These are phyloP conservation scores for Trichoderma gracile DNA, from an alignment of 2,329 filamentous ascomycete species.

Conservation along the genomic window DNA sequence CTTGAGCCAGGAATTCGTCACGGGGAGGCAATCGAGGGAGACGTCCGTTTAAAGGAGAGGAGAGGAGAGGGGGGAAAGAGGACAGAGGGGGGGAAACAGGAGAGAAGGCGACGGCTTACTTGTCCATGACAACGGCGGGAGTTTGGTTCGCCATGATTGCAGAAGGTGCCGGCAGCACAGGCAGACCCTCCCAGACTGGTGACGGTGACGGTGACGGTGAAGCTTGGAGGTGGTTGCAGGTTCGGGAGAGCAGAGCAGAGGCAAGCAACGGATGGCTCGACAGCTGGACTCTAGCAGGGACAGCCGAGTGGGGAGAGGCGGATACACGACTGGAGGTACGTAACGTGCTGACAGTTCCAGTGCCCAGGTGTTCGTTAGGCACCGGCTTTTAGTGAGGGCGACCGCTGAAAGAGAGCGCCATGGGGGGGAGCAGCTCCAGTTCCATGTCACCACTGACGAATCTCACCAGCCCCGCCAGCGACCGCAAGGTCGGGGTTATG, in stretches of 20 bases:
- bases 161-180: slow-evolving; percentile 32
- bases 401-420: slow-evolving; percentile 13
- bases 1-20: slow-evolving; percentile 13
- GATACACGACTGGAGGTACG: slow-evolving; percentile 18
- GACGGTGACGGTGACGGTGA: slow-evolving; percentile 14
- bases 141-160: slow-evolving; percentile 89
- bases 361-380: slow-evolving; percentile 1
- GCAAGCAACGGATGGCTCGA: slow-evolving; percentile 18
- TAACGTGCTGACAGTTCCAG: neutral
- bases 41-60: neutral
- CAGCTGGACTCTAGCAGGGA: slow-evolving; percentile 24
- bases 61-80: slow-evolving; percentile 26
- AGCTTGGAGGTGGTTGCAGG: slow-evolving; percentile 23
- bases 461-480: slow-evolving; percentile 23
- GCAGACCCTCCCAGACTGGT: slow-evolving; percentile 23
- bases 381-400: slow-evolving; percentile 1
- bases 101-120: slow-evolving; percentile 62
- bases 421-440: slow-evolving; percentile 14
- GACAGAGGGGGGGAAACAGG: slow-evolving; percentile 32
- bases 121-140: slow-evolving; percentile 99
- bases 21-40: slow-evolving; percentile 27
- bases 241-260: slow-evolving; percentile 23
- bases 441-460: slow-evolving; percentile 7
- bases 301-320: slow-evolving; percentile 24
- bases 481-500: slow-evolving; percentile 3